These are phyloP conservation scores for Helichrysum umbraculigerum DNA, from an alignment of 129 eudicot genomes.

Conservation along the genomic window DNA sequence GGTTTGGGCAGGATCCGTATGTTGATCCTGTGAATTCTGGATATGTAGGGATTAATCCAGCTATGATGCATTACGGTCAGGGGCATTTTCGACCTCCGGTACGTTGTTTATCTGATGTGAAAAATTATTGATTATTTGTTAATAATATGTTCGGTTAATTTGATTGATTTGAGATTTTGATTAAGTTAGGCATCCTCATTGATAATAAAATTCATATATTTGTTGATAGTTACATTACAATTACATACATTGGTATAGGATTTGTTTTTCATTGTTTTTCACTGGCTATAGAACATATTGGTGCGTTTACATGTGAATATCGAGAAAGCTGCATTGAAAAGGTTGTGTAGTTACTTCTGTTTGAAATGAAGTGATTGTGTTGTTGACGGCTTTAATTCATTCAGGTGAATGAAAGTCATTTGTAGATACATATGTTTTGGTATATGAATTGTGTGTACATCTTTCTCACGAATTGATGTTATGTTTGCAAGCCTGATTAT, in stretches of 20 bases:
- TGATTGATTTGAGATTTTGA: slow-evolving; percentile 7
- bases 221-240: neutral
- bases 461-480: too few species aligned
- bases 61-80: slow-evolving; percentile 34
- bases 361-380: too few species aligned
- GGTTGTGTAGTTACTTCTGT: too few species aligned
- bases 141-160: slow-evolving; percentile 11
- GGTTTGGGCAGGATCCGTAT: slow-evolving; percentile 39
- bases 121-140: neutral
- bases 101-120: slow-evolving; percentile 11
- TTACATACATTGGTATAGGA: neutral
- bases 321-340: too few species aligned
- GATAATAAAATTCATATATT: neutral
- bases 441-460: too few species aligned
- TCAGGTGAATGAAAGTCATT: too few species aligned
- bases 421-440: too few species aligned
- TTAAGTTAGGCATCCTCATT: slow-evolving; percentile 9
- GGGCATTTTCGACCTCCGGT: slow-evolving; percentile 44
- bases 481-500: too few species aligned
- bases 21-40: slow-evolving; percentile 21
- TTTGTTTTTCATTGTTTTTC: too few species aligned
- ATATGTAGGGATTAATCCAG: slow-evolving; percentile 39
- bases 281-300: too few species aligned
- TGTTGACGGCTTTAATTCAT: too few species aligned
- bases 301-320: too few species aligned